Conservation (phyloP, 2,329 filamentous ascomycete genomes). For the Lasiodiplodia sp. region DNA sequence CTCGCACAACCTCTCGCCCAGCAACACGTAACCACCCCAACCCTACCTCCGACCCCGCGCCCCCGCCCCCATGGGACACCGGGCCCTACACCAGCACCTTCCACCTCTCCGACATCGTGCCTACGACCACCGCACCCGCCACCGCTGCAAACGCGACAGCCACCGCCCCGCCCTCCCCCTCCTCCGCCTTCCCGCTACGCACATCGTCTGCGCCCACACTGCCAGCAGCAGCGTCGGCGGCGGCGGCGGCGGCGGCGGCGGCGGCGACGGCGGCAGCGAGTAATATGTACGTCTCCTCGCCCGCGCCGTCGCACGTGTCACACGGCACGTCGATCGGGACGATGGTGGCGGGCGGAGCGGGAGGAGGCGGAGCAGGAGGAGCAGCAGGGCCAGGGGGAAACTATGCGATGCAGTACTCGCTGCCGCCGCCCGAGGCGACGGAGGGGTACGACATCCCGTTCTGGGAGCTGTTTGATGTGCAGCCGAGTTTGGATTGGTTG, state of each 20-base stretch:
- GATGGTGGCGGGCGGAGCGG: too few relatives aligned
- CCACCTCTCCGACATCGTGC: conserved; percentile 13
- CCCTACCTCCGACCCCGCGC: not conserved
- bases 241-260: not conserved
- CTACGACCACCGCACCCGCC: not conserved
- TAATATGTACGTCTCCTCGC: not conserved
- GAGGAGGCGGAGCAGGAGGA: too few relatives aligned
- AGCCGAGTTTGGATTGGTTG: conserved; percentile 45
- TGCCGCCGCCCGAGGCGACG: not conserved
- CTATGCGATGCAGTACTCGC: conserved; percentile 3
- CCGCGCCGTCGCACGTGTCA: not conserved
- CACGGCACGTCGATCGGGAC: not conserved
- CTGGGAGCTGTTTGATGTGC: conserved; percentile 44
- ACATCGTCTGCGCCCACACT: too few relatives aligned
- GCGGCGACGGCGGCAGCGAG: not conserved
- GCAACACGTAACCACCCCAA: not conserved
- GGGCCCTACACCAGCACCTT: conserved; percentile 17
- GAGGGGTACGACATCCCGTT: conserved; percentile 33
- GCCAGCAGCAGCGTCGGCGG: too few relatives aligned
- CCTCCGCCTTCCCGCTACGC: too few relatives aligned
- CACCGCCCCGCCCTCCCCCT: not conserved
- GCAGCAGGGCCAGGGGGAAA: not conserved
- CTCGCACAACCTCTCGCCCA: too few relatives aligned
- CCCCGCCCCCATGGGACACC: conserved; percentile 9
- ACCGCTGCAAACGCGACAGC: not conserved